These are phyloP conservation scores for Termitomyces sp. DNA, from an alignment of 768 basidiomycete species.

Conservation along the genomic window DNA sequence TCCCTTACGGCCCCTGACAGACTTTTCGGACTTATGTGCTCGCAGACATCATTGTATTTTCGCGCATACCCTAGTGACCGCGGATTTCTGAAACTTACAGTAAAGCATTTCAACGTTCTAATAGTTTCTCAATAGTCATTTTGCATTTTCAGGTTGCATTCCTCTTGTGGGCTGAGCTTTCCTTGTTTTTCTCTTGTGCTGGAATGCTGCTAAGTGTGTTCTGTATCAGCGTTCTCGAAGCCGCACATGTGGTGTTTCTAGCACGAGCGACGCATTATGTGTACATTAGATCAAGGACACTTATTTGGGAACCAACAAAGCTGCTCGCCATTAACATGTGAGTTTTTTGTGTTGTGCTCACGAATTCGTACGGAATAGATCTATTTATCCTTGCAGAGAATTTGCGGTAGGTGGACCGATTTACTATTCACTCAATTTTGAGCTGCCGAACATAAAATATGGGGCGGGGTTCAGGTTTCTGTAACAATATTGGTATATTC, in stretches of 20 bases:
- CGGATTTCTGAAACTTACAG: background rate
- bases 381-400: background rate
- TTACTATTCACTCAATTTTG: background rate
- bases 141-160: background rate
- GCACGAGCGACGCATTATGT: background rate
- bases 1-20: background rate
- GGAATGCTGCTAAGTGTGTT: background rate
- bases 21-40: background rate
- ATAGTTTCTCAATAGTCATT: background rate
- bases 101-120: background rate
- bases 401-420: background rate
- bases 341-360: background rate
- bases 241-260: background rate
- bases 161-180: background rate
- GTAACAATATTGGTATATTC: background rate
- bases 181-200: background rate
- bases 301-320: background rate
- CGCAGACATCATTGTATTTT: background rate
- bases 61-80: background rate
- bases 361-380: background rate
- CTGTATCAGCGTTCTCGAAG: background rate
- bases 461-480: background rate
- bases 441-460: background rate
- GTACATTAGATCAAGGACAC: background rate
- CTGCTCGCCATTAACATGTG: background rate